phyloP scores from a whole-genome alignment of 2,329 filamentous ascomycete genomes.

The Fusarium dimerum region DNA sequence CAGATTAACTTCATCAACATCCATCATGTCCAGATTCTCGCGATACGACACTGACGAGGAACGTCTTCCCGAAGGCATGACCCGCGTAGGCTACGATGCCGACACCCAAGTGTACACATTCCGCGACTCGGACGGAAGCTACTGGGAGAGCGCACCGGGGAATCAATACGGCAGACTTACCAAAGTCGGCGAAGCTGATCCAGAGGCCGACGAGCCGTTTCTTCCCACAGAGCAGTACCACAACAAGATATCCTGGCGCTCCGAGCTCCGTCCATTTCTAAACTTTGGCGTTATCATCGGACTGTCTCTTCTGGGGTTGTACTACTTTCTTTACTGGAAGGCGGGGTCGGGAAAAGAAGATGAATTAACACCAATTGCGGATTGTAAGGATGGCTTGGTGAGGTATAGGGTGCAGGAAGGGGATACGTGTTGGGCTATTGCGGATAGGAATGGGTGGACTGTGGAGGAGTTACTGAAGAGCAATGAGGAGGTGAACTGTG shows the following conservation, averaged over 20 bases:
- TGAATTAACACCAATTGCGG: slow-evolving; percentile 9
- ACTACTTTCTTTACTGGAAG: slow-evolving; percentile 47
- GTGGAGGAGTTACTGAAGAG: slow-evolving; percentile 47
- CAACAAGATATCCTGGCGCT: slow-evolving; percentile 48
- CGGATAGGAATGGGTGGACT: slow-evolving; percentile 41
- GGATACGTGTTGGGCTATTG: slow-evolving; percentile 57
- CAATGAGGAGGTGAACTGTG: slow-evolving; percentile 51
- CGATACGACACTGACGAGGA: slow-evolving; percentile 49
- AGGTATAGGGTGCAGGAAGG: slow-evolving; percentile 45
- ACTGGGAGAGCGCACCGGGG: slow-evolving; percentile 53
- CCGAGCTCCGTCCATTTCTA: slow-evolving; percentile 55
- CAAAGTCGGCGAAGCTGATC: slow-evolving; percentile 36
- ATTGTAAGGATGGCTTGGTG: slow-evolving; percentile 33
- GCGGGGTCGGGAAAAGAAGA: slow-evolving; percentile 20
- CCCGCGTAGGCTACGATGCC: slow-evolving; percentile 57
- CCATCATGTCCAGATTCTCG: slow-evolving; percentile 43
- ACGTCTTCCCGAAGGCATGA: slow-evolving; percentile 57
- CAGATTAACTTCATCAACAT: neutral
- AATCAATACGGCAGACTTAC: slow-evolving; percentile 50
- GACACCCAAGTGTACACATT: slow-evolving; percentile 56
- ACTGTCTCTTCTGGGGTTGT: slow-evolving; percentile 50
- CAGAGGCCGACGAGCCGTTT: slow-evolving; percentile 34
- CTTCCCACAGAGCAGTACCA: slow-evolving; percentile 22
- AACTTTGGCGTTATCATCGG: slow-evolving; percentile 59
- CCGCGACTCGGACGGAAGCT: slow-evolving; percentile 47